Conservation (phyloP, 768 basidiomycete genomes). For the Paxillus rubicundulus region DNA sequence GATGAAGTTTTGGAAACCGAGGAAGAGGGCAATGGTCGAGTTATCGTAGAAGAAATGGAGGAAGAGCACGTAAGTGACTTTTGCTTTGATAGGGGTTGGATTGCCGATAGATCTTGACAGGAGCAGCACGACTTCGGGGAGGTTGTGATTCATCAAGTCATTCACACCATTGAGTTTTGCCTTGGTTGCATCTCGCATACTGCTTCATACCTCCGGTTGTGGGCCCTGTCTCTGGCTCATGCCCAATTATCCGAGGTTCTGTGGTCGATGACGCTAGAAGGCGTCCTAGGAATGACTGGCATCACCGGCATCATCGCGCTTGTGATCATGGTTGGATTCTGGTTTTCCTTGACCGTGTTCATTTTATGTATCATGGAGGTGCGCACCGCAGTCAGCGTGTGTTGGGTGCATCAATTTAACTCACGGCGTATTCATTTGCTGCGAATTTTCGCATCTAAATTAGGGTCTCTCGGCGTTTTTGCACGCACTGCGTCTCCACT, state of each 20-base stretch:
- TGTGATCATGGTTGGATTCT: constrained; percentile 54
- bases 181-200: constrained; percentile 99
- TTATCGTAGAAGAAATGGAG: constrained; percentile 67
- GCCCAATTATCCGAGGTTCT: constrained; percentile 95
- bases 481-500: constrained; percentile 94
- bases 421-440: background rate
- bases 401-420: constrained; percentile 7
- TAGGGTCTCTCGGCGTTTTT: constrained; percentile 94
- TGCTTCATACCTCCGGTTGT: constrained; percentile 87
- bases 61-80: constrained; percentile 63
- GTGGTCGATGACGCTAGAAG: constrained; percentile 82
- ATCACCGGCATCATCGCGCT: constrained; percentile 59
- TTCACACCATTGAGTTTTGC: constrained; percentile 99
- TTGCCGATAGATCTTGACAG: constrained; percentile 32
- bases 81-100: constrained; percentile 7
- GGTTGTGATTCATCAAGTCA: constrained; percentile 93
- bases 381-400: constrained; percentile 29
- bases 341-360: constrained; percentile 75
- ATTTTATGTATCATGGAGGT: constrained; percentile 97
- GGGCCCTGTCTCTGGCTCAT: constrained; percentile 97
- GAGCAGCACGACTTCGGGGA: constrained; percentile 93
- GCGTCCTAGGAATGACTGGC: constrained; percentile 58
- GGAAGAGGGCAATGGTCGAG: constrained; percentile 76
- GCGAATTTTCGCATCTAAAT: constrained; percentile 4
- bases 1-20: constrained; percentile 71